Evolutionary conservation across 176 grass and related monocot genomes (phyloP).

Genomic region (Canna indica): DNA sequence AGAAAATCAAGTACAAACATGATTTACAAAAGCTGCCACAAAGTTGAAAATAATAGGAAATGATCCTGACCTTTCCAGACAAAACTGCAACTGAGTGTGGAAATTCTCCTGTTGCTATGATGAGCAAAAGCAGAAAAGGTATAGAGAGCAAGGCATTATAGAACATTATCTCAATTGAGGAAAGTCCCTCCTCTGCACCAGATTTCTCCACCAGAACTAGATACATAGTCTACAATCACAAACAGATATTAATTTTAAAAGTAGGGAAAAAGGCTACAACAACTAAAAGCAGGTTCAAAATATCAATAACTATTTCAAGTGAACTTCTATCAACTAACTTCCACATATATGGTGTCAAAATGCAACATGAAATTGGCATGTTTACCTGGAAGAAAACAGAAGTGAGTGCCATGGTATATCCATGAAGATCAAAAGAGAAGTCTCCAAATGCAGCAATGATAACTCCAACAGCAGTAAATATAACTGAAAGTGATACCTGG

Average conservation of each 20-base stretch:
- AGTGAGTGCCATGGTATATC: constrained; percentile 86
- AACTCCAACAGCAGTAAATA: constrained; percentile 76
- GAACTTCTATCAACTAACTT: neutral
- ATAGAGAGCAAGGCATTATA: constrained; percentile 80
- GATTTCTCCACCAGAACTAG: constrained; percentile 93
- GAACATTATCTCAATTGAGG: constrained; percentile 89
- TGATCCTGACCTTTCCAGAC: constrained; percentile 63
- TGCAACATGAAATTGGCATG: constrained; percentile 11
- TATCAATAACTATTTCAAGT: neutral
- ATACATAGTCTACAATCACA: constrained; percentile 85
- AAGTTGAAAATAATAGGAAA: constrained; percentile 7
- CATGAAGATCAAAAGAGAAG: constrained; percentile 94
- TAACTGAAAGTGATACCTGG: constrained; percentile 86
- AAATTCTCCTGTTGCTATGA: constrained; percentile 91
- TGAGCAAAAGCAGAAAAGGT: constrained; percentile 89
- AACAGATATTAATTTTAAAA: constrained; percentile 22
- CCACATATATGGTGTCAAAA: constrained; percentile 2
- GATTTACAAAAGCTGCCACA: neutral
- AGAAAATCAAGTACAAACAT: neutral
- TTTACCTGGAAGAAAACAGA: constrained; percentile 98
- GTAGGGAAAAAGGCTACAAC: neutral
- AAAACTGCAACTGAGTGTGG: constrained; percentile 65
- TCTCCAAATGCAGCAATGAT: constrained; percentile 86
- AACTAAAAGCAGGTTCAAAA: neutral
- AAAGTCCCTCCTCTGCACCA: constrained; percentile 88